phyloP scores from a whole-genome alignment of 768 basidiomycete species.

The Crepidotus variabilis region DNA sequence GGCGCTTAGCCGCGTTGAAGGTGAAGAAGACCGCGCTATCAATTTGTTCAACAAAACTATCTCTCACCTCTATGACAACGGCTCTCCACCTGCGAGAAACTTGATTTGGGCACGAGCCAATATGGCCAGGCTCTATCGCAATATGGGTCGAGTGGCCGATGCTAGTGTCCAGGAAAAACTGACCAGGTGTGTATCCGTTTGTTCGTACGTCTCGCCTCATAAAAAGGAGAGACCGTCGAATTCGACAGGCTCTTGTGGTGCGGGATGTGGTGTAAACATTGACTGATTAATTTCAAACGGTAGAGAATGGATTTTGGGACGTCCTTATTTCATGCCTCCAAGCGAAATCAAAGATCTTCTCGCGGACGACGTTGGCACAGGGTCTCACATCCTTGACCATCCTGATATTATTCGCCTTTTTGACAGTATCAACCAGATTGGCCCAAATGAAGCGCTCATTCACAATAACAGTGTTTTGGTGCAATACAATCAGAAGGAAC shows the following conservation, averaged over 20 bases:
- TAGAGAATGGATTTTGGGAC: conserved; percentile 7
- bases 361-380: conserved; percentile 4
- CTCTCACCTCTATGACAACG: neutral
- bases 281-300: no score
- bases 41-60: conserved; percentile 5
- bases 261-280: no score
- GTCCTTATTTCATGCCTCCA: neutral
- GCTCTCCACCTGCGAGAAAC: neutral
- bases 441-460: neutral
- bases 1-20: conserved; percentile 5
- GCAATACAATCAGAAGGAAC: no score
- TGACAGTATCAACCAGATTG: neutral
- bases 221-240: no score
- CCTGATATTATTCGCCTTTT: conserved; percentile 1
- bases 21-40: conserved; percentile 10
- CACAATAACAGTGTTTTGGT: neutral
- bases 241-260: no score
- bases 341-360: conserved; percentile 1
- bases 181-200: no score
- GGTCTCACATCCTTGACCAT: conserved; percentile 10
- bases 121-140: conserved; percentile 3
- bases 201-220: no score
- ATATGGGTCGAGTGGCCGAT: conserved; percentile 1
- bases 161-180: conserved; percentile 7
- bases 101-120: conserved; percentile 10